Evolutionary conservation across 352 stramenopile species (phyloP).

Genomic region (Phytophthora constricta): DNA sequence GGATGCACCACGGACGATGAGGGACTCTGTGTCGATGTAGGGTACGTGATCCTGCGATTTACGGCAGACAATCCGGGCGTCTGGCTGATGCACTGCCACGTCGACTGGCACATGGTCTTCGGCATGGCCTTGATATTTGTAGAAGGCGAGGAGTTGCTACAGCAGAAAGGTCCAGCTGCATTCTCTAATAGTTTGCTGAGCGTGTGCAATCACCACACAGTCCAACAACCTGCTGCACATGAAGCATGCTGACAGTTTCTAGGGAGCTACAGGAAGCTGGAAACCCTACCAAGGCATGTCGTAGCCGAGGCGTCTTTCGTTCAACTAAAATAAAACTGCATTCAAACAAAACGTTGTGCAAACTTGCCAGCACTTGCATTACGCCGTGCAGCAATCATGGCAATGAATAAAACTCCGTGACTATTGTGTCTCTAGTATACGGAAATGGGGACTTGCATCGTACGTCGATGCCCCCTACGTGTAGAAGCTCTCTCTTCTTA

Average conservation of each 20-base stretch:
- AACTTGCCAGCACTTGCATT: too few relatives aligned
- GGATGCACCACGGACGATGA: constrained; percentile 15
- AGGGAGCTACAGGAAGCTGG: neutral
- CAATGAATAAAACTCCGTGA: constrained; percentile 15
- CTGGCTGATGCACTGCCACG: constrained; percentile 44
- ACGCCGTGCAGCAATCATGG: too few relatives aligned
- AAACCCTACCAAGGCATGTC: too few relatives aligned
- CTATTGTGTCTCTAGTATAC: constrained; percentile 18
- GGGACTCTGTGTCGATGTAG: constrained; percentile 8
- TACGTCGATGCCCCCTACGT: neutral
- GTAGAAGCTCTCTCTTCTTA: constrained; percentile 10
- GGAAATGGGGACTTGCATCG: neutral
- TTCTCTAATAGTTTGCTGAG: constrained; percentile 28
- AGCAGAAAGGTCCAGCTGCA: neutral
- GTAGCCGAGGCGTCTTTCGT: too few relatives aligned
- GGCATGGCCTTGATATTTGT: constrained; percentile 32
- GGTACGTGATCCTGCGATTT: constrained; percentile 37
- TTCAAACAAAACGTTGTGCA: neutral
- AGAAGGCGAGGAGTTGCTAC: constrained; percentile 21
- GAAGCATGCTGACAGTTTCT: too few relatives aligned
- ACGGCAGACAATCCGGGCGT: constrained; percentile 34
- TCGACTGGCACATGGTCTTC: constrained; percentile 37
- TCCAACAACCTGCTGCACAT: neutral
- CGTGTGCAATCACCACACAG: constrained; percentile 6
- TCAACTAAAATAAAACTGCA: too few relatives aligned